Conservation (phyloP, 1,284 basidiomycete genomes). For the Cystobasidium slooffiae region DNA sequence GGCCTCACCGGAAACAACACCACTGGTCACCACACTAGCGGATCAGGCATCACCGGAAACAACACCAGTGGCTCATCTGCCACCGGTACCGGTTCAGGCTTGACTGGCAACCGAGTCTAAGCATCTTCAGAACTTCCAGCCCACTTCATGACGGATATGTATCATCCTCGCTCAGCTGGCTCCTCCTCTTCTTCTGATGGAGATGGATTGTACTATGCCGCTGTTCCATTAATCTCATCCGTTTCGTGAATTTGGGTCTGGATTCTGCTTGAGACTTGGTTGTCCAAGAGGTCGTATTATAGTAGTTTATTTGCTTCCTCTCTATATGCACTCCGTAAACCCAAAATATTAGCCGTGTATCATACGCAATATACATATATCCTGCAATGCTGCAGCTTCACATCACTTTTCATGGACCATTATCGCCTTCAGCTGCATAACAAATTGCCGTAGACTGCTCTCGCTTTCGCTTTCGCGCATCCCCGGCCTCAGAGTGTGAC, state of each 20-base stretch:
- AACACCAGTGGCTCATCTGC: constrained; percentile 12
- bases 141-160: background rate
- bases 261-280: no score
- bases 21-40: constrained; percentile 9
- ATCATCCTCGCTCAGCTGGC: background rate
- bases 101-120: constrained; percentile 22
- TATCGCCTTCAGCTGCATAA: no score
- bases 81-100: constrained; percentile 30
- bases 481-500: no score
- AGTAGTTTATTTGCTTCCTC: no score
- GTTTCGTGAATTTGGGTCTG: no score
- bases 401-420: no score
- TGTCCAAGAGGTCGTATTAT: no score
- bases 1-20: constrained; percentile 26
- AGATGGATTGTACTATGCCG: background rate
- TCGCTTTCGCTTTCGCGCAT: no score
- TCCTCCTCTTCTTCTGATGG: background rate
- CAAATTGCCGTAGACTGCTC: no score
- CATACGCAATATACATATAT: constrained; percentile 7
- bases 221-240: no score
- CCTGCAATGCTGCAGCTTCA: background rate
- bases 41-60: constrained; percentile 18
- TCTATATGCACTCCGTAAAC: background rate
- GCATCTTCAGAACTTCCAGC: background rate
- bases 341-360: constrained; percentile 16